Evolutionary conservation across 768 basidiomycete species (phyloP).

Genomic region (Inosperma sp.): DNA sequence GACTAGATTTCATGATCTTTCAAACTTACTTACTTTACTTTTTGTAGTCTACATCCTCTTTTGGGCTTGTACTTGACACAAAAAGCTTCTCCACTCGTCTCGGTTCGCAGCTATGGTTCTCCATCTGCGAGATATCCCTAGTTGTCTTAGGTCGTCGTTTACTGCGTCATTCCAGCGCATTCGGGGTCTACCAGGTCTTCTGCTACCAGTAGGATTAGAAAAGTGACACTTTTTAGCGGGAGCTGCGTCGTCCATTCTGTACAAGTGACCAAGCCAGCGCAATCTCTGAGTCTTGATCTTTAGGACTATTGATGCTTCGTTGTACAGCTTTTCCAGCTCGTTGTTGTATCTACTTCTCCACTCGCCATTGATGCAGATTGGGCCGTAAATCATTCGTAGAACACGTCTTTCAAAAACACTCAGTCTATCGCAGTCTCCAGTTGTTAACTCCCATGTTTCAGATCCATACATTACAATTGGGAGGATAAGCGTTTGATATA

Average conservation of each 20-base stretch:
- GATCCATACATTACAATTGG: conserved; percentile 1
- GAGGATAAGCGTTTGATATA: neutral
- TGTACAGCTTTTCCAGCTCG: conserved; percentile 4
- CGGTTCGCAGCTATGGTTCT: conserved; percentile 1
- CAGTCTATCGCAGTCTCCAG: neutral
- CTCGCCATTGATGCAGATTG: neutral
- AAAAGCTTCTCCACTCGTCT: neutral
- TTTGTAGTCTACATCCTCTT: too few species aligned
- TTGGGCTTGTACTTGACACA: too few species aligned
- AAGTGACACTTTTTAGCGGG: neutral
- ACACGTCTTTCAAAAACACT: neutral
- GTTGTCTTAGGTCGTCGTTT: neutral
- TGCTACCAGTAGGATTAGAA: neutral
- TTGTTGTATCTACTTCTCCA: neutral
- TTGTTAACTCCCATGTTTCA: neutral
- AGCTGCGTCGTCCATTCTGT: neutral
- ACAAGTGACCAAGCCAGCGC: conserved; percentile 1
- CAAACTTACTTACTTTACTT: too few species aligned
- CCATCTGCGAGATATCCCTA: neutral
- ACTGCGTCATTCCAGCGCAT: conserved; percentile 1
- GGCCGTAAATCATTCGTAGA: neutral
- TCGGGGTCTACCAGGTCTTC: conserved; percentile 5
- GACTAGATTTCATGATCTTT: too few species aligned
- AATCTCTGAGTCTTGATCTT: neutral
- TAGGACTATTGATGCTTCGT: neutral